Percentiles rank a stretch among this genome's conserved stretches.
These are phyloP conservation scores for Ettlia oleoabundans DNA, from an alignment of 139 green algal species.

Conservation along the genomic window DNA sequence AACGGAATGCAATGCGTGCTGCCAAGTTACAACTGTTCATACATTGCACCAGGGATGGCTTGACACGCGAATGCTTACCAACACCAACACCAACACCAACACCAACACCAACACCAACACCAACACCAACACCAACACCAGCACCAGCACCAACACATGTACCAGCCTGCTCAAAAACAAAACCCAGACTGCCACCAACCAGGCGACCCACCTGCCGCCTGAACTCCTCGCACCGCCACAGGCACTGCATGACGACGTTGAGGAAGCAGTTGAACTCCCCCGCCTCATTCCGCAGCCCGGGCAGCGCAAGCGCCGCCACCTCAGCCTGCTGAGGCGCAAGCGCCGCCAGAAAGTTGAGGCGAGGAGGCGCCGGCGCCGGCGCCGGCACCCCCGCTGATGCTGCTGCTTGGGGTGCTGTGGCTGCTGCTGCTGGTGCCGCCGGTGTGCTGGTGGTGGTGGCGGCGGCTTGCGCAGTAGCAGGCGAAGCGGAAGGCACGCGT, in stretches of 20 bases:
- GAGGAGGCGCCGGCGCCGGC: not conserved
- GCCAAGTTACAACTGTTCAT: too few relatives aligned
- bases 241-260: conserved; percentile 86
- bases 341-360: conserved; percentile 5
- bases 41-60: too few relatives aligned
- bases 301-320: conserved; percentile 14
- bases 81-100: too few relatives aligned
- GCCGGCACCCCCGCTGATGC: not conserved
- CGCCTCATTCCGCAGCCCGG: conserved; percentile 29
- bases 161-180: too few relatives aligned
- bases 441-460: not conserved
- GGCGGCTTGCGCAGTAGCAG: not conserved
- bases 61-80: too few relatives aligned
- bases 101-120: too few relatives aligned
- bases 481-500: not conserved
- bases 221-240: conserved; percentile 61
- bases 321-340: not conserved
- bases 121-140: too few relatives aligned
- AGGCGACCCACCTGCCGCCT: not conserved
- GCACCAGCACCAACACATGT: not conserved
- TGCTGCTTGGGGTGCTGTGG: not conserved
- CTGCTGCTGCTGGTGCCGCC: not conserved
- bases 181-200: not conserved
- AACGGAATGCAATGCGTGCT: too few relatives aligned
- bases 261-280: conserved; percentile 93